Base-by-base conservation (phyloP, 75 land plant genomes). In the Sequoia sempervirens region DNA sequence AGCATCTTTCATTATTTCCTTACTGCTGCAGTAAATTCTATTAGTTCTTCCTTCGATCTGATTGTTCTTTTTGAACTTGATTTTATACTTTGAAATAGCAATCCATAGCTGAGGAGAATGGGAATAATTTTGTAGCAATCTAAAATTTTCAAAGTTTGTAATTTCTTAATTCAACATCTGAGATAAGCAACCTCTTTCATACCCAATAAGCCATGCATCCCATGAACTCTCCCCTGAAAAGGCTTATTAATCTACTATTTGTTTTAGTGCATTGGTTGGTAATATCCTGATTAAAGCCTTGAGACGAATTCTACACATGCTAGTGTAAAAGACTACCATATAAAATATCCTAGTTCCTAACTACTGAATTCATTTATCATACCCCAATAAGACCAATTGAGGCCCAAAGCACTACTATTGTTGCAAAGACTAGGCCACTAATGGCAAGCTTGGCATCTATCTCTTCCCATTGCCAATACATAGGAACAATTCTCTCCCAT, bases 401-500 rank as follows among this genome's bases (percentile, higher is more conserved):
- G 12, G 96, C 92, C 99, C 99, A 97, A 20, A 94, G 36, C 80
- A 84, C 92, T 34, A 93, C 90, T 58, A 97, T 80, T 80, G 87
- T 93, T 76, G 98, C 91, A 85, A 95, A 90, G 50, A 97, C 99
- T 84, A 97, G 87, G 18, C 96, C 97, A 84, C 88, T 87, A 76
- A 97, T 82, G 38, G 91, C 99, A 50, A 92, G 78, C 38, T 94
- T 92, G 89, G 95, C 99, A 89, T 97, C 99, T 36, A 93, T 80
- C 30, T 91, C 90, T 37, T 90, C 91, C 99, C 97, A 97, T 97
- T 95, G 90, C 23, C 50, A 47, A 47, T 46, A 80, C 54, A 46
- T 7, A 50, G 20, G 17, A 80, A 20, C 53, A 45, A 50, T n/a
- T 26, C 0, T 30, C 53, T 20, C 46, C 28, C 81, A 80, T 47